These are phyloP conservation scores for Scalesia atractyloides DNA, from an alignment of 129 eudicot genomes.

Conservation along the genomic window DNA sequence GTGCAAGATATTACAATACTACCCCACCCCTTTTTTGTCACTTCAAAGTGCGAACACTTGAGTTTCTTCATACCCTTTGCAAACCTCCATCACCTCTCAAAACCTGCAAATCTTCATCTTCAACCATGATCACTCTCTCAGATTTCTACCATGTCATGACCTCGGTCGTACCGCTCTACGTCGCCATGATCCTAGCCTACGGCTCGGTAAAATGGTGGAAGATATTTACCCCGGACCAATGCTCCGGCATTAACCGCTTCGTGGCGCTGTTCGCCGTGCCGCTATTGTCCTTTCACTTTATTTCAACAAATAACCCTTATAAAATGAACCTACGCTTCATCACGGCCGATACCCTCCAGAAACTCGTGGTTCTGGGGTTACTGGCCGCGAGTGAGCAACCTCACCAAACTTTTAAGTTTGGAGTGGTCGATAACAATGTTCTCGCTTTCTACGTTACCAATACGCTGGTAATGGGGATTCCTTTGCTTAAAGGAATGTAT, in stretches of 20 bases:
- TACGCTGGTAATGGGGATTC: constrained; percentile 83
- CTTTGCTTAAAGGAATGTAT: constrained; percentile 77
- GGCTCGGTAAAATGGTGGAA: constrained; percentile 93
- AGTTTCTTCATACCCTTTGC: not conserved
- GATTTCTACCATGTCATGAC: constrained; percentile 90
- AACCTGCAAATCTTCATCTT: constrained; percentile 10
- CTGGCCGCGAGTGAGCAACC: constrained; percentile 50
- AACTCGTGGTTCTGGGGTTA: constrained; percentile 51
- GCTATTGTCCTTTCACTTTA: constrained; percentile 77
- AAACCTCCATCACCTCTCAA: not conserved
- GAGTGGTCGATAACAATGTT: constrained; percentile 79
- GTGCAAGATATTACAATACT: no score
- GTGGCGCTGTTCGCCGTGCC: constrained; percentile 88
- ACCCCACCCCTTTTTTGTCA: no score
- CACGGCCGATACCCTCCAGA: constrained; percentile 83
- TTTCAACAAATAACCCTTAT: constrained; percentile 70
- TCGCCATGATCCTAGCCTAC: constrained; percentile 80
- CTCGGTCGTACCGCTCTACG: constrained; percentile 86
- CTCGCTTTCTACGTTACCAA: constrained; percentile 74
- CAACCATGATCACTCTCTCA: constrained; percentile 46
- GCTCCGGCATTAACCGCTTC: constrained; percentile 85
- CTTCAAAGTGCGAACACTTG: not conserved
- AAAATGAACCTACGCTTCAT: constrained; percentile 72
- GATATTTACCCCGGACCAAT: constrained; percentile 81
- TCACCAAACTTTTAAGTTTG: constrained; percentile 47